Evolutionary conservation across 306 rosid species (phyloP).

Genomic region (Quercus mongolica): DNA sequence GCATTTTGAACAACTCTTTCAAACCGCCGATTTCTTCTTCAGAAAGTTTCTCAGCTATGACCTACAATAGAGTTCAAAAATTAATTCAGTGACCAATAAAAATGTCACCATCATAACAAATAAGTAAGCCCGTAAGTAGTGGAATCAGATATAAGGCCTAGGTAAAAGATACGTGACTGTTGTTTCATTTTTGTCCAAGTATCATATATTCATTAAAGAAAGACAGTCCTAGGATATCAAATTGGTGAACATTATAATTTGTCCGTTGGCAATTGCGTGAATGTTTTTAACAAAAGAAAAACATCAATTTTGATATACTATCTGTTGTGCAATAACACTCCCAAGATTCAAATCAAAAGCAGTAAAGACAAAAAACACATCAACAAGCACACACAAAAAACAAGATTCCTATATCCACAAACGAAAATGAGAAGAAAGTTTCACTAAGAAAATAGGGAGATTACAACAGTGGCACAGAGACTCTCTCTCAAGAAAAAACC

Average conservation of each 20-base stretch:
- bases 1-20: conserved; percentile 55
- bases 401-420: too few species aligned
- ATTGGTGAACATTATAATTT: neutral
- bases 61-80: conserved; percentile 22
- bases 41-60: conserved; percentile 60
- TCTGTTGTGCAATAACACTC: neutral
- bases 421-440: too few species aligned
- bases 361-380: too few species aligned
- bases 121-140: neutral
- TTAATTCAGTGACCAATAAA: neutral
- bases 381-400: too few species aligned
- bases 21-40: conserved; percentile 67
- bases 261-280: neutral
- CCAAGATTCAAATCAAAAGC: too few species aligned
- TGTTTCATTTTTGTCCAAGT: neutral
- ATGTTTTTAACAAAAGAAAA: neutral
- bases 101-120: neutral
- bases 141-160: neutral
- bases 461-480: too few species aligned
- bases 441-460: too few species aligned
- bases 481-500: too few species aligned
- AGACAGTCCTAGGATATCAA: neutral
- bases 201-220: neutral
- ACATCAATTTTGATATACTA: neutral
- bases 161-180: neutral